These are phyloP conservation scores for Apiospora kogelbergensis DNA, from an alignment of 2,329 filamentous ascomycete species.

Conservation along the genomic window DNA sequence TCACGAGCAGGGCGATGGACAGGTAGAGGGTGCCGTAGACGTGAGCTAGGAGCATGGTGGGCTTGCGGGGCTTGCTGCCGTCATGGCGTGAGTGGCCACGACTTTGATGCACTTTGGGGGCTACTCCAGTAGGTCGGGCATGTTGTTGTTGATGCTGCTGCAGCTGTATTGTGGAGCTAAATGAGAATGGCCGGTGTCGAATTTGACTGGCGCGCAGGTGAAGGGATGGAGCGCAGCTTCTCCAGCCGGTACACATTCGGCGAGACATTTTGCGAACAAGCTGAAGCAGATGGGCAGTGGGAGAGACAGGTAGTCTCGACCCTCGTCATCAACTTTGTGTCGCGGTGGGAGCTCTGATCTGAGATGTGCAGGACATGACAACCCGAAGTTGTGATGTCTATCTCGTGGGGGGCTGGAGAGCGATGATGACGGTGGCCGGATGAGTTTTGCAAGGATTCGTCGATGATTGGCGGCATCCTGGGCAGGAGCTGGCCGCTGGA, in stretches of 20 bases:
- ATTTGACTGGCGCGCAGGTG: neutral
- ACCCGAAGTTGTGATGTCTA: neutral
- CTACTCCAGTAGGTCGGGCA: neutral
- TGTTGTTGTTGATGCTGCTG: neutral
- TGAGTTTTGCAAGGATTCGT: neutral
- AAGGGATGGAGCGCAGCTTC: neutral
- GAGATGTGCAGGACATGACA: neutral
- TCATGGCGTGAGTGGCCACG: neutral
- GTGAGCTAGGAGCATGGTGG: conserved; percentile 12
- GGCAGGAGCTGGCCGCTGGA: neutral
- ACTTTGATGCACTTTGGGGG: too few species aligned
- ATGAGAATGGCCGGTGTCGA: neutral
- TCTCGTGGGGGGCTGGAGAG: neutral
- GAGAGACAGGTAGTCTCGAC: neutral
- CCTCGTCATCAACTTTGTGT: neutral
- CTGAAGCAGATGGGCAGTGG: neutral
- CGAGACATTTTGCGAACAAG: neutral
- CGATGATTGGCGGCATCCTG: neutral
- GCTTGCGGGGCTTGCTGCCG: neutral
- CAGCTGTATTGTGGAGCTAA: neutral
- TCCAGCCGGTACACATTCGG: neutral
- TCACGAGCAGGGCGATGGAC: conserved; percentile 19
- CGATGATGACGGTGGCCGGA: neutral
- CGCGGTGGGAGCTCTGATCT: neutral
- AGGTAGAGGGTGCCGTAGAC: conserved; percentile 20